phyloP scores from a whole-genome alignment of 116 monocot species.

The Trichopus zeylanicus region DNA sequence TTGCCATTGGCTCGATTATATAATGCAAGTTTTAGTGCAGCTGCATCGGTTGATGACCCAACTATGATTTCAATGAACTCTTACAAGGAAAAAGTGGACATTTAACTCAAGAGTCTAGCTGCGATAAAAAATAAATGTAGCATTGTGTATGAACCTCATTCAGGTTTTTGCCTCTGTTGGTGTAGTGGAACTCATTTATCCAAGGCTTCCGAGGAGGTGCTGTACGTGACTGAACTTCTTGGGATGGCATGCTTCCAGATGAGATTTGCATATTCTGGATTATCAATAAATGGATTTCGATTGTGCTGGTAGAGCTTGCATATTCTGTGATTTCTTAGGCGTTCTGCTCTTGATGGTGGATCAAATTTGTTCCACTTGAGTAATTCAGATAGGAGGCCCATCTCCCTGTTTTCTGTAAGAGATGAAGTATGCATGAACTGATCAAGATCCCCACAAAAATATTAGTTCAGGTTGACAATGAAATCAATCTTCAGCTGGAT shows the following conservation, averaged over 20 bases:
- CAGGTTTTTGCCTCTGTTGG: constrained; percentile 36
- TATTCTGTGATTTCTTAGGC: constrained; percentile 56
- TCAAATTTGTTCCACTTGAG: constrained; percentile 72
- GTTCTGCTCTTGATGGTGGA: constrained; percentile 69
- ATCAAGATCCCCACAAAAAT: not conserved
- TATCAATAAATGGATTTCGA: constrained; percentile 80
- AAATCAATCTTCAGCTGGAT: not conserved
- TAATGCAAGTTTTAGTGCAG: constrained; percentile 13
- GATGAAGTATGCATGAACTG: not conserved
- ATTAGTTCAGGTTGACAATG: not conserved
- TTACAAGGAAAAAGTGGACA: not conserved
- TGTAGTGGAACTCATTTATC: constrained; percentile 37
- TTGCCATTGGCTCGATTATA: constrained; percentile 39
- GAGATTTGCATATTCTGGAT: constrained; percentile 78
- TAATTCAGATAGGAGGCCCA: constrained; percentile 73
- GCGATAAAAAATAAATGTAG: not conserved
- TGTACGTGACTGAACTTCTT: not conserved
- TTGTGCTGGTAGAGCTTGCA: constrained; percentile 74
- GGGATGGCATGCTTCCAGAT: constrained; percentile 39
- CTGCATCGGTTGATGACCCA: constrained; percentile 8
- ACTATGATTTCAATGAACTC: constrained; percentile 40
- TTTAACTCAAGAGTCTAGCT: not conserved
- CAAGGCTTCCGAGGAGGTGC: constrained; percentile 12
- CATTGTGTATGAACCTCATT: constrained; percentile 28
- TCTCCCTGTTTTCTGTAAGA: constrained; percentile 50